phyloP scores from a whole-genome alignment of 371 early-diverging fungal genomes.

The Actinomucor elegans region DNA sequence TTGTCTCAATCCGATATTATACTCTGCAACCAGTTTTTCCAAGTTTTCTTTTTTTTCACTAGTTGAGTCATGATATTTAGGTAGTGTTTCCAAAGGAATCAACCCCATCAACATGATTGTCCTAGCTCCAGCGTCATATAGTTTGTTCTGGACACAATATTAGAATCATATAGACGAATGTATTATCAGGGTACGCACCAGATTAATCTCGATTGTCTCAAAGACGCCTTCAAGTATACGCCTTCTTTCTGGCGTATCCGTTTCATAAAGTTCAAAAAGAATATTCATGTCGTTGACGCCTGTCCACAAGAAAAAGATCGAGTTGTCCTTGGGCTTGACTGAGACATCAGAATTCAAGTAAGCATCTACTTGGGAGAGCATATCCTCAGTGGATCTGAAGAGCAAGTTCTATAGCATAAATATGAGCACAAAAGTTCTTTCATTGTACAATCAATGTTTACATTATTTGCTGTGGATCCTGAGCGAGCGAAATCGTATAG shows the following conservation, averaged over 20 bases:
- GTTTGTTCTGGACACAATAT: neutral
- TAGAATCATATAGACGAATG: neutral
- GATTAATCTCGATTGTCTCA: no score
- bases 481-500: slow-evolving; percentile 20
- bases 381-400: neutral
- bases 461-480: slow-evolving; percentile 18
- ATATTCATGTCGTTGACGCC: slow-evolving; percentile 20
- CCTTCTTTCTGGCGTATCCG: neutral
- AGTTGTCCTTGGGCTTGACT: neutral
- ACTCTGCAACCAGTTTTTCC: neutral
- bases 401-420: neutral
- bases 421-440: no score
- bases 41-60: neutral
- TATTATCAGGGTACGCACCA: no score
- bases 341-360: neutral
- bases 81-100: slow-evolving; percentile 11
- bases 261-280: neutral
- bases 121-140: slow-evolving; percentile 1
- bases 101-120: slow-evolving; percentile 9
- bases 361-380: neutral
- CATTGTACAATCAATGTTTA: neutral
- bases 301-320: slow-evolving; percentile 10
- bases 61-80: neutral
- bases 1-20: slow-evolving; percentile 2
- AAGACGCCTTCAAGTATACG: neutral